A percentile compares a stretch with the other conserved stretches of the same genome.
phyloP scores from a whole-genome alignment of 768 basidiomycete genomes.

The Roridomyces roridus region DNA sequence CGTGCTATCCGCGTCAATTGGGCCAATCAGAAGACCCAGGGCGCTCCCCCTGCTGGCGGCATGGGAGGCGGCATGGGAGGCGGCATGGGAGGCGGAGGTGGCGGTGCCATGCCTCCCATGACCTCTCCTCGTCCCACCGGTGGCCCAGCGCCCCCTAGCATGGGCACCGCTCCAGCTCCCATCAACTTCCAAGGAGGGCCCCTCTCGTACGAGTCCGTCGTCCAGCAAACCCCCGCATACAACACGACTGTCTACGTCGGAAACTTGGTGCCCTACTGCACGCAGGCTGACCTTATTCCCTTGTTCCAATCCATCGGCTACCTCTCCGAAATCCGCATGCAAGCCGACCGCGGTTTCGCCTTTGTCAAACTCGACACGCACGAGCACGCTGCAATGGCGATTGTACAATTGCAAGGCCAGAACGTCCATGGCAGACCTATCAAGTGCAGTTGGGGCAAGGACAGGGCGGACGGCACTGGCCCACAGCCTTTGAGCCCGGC shows the following conservation, averaged over 20 bases:
- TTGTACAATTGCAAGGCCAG: constrained; percentile 95
- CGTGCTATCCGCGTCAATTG: constrained; percentile 99
- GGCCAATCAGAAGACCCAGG: constrained; percentile 99
- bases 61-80: too few relatives aligned
- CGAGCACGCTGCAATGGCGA: constrained; percentile 98
- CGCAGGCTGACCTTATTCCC: constrained; percentile 96
- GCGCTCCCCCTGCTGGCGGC: too few relatives aligned
- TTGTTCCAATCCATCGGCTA: constrained; percentile 99
- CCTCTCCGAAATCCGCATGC: constrained; percentile 98
- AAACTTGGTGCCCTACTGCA: constrained; percentile 96
- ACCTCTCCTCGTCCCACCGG: constrained; percentile 49
- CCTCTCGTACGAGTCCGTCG: constrained; percentile 91
- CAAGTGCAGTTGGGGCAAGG: constrained; percentile 99
- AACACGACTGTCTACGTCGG: constrained; percentile 99
- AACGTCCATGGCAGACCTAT: constrained; percentile 97
- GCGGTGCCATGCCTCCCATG: constrained; percentile 26
- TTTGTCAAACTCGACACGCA: constrained; percentile 99
- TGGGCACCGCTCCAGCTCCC: constrained; percentile 79
- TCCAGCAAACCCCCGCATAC: constrained; percentile 90
- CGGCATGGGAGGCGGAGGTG: constrained; percentile 30
- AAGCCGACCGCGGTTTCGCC: constrained; percentile 97
- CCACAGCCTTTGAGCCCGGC: constrained; percentile 69
- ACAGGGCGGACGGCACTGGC: constrained; percentile 76
- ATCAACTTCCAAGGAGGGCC: constrained; percentile 92
- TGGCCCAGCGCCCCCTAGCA: constrained; percentile 38